Conservation (phyloP, 495 filamentous ascomycete genomes). For the Neurospora tetrasperma region DNA sequence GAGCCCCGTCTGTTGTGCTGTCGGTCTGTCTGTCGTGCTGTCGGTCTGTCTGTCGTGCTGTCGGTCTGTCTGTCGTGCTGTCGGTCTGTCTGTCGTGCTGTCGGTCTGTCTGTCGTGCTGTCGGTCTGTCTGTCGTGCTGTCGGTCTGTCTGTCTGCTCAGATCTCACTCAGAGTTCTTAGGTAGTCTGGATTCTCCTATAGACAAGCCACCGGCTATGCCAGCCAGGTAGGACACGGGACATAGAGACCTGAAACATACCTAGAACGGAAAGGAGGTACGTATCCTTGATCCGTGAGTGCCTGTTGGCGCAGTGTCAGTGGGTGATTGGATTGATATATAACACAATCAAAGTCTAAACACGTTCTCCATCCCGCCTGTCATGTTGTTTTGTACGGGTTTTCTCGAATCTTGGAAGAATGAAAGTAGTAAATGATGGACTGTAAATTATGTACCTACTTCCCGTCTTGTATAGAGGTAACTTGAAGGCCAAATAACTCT, state of each 20-base stretch:
- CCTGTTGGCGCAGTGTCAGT: not conserved
- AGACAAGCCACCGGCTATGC: not conserved
- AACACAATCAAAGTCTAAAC: not conserved
- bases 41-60: too few species aligned
- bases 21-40: too few species aligned
- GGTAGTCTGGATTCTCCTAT: not conserved
- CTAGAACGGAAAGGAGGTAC: too few species aligned
- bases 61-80: too few species aligned
- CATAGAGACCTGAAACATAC: too few species aligned
- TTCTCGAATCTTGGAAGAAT: not conserved
- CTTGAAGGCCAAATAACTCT: not conserved
- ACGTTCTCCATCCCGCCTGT: not conserved
- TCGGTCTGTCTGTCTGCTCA: not conserved
- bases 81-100: too few species aligned
- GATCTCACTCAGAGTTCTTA: not conserved
- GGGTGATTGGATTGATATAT: not conserved
- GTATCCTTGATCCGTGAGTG: not conserved
- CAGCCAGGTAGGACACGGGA: too few species aligned
- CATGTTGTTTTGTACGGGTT: not conserved
- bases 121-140: too few species aligned
- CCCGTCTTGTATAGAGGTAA: not conserved
- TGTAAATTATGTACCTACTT: not conserved
- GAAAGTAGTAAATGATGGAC: not conserved
- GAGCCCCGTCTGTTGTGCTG: too few species aligned
- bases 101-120: too few species aligned